Percentiles rank a stretch among this genome's conserved stretches.
Conservation (phyloP, 805 yeast species). For the Ogataea corticis region DNA sequence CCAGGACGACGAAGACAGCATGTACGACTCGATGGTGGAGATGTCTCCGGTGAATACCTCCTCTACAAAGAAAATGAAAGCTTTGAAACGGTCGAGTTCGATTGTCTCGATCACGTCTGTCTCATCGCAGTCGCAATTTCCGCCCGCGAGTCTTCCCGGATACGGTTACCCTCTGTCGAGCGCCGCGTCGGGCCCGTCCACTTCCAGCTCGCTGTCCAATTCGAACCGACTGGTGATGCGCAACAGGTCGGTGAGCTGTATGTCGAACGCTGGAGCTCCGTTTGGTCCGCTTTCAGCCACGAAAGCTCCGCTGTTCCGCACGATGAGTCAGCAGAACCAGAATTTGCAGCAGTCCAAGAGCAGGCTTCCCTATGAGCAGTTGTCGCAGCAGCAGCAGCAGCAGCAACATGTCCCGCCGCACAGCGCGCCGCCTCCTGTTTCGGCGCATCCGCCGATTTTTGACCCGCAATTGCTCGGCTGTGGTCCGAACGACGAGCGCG, state of each 20-base stretch:
- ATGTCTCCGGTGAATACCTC: constrained; percentile 30
- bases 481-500: not conserved
- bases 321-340: constrained; percentile 6
- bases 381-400: not conserved
- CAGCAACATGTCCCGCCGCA: constrained; percentile 4
- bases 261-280: constrained; percentile 3
- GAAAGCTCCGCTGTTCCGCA: constrained; percentile 11
- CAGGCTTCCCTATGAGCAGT: not conserved
- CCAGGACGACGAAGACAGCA: constrained; percentile 19
- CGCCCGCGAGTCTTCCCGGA: constrained; percentile 14
- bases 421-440: constrained; percentile 4
- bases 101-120: constrained; percentile 29
- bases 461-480: constrained; percentile 17
- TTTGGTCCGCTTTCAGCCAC: constrained; percentile 5
- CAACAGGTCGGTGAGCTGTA: constrained; percentile 22
- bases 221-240: constrained; percentile 10
- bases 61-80: constrained; percentile 28
- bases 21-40: constrained; percentile 22
- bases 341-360: not conserved
- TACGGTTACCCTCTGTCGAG: constrained; percentile 12
- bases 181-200: not conserved
- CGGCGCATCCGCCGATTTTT: constrained; percentile 13
- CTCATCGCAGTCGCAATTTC: constrained; percentile 21
- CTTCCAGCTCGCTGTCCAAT: constrained; percentile 3
- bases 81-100: constrained; percentile 31